These are phyloP conservation scores for Neurospora sp. DNA, from an alignment of 495 filamentous ascomycete species.

Conservation along the genomic window DNA sequence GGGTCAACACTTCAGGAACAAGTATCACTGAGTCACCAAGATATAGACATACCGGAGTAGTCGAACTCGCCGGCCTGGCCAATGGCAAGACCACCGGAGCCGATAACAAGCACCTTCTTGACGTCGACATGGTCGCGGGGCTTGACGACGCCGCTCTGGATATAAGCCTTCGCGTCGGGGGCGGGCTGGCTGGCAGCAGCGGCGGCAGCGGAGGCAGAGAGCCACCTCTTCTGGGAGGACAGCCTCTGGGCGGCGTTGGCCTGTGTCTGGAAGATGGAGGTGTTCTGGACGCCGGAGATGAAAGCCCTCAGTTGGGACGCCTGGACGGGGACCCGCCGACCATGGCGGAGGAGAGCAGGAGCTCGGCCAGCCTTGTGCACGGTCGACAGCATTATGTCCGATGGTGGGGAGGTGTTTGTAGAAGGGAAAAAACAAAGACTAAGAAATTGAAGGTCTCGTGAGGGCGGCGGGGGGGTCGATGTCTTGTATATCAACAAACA, in stretches of 20 bases:
- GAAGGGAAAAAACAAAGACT: not conserved
- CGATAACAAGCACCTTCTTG: conserved; percentile 96
- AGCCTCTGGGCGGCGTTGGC: conserved; percentile 10
- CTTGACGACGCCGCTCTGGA: conserved; percentile 75
- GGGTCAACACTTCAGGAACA: conserved; percentile 9
- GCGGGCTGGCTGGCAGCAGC: conserved; percentile 44
- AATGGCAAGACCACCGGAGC: conserved; percentile 92
- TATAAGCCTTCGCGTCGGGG: conserved; percentile 78
- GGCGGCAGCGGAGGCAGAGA: conserved; percentile 25
- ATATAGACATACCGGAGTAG: conserved; percentile 66
- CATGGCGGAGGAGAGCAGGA: conserved; percentile 38
- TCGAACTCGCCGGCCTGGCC: conserved; percentile 98
- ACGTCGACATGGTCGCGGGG: conserved; percentile 73
- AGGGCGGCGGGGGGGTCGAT: not conserved
- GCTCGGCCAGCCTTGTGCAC: conserved; percentile 37
- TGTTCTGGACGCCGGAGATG: conserved; percentile 21
- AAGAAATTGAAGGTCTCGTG: not conserved
- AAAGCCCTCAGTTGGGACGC: conserved; percentile 25
- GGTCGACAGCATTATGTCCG: conserved; percentile 26
- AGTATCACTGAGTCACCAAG: not conserved
- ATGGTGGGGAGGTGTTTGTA: conserved; percentile 1
- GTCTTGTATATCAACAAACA: not conserved
- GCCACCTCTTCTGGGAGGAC: conserved; percentile 28
- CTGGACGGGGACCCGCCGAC: conserved; percentile 32
- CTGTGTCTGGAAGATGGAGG: conserved; percentile 22